Base-by-base conservation (phyloP, 2,329 filamentous ascomycete genomes). In the Sporothrix inflata region DNA sequence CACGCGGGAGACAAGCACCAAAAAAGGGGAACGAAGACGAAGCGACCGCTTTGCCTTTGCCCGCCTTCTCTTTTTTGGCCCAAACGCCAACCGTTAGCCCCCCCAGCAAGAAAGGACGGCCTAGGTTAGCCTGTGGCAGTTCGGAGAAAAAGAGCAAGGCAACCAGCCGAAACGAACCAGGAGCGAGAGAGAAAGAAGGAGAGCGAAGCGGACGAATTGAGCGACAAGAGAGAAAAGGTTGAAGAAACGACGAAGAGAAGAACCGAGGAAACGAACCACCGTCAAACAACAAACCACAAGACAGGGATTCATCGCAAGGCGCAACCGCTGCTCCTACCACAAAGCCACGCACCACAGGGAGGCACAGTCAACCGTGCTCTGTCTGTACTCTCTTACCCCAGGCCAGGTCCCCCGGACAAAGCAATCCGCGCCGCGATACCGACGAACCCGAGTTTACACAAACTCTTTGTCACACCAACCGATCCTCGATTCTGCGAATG, bases 401-500 rank as follows among this genome's bases (percentile, higher is more conserved):
- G 42, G 21, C 55, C 38, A 55, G 16, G n/a, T 19, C 19, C 27
- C 51, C 49, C 14, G 6, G 38, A 69, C 67, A 45, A 47, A 45
- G 51, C 47, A 30, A 30, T 51, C 38, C 38, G 38, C 67, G 40
- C 67, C 8, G 38, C 67, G 67, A 57, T 47, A 69, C 49, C 67
- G 67, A 60, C 38, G 51, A 69, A 30, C n/a, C 67, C 51, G 21
- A 69, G 16, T 45, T 21, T 42, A 30, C 51, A 57, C 49, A 47
- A 55, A n/a, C 27, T n/a, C 66, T 30, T 49, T 55, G 66, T 69
- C 51, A 69, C 51, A 57, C 67, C 34, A 21, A 34, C 53, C 53
- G 40, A 30, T 38, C 24, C 40, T 34, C 53, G 53, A 61, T 40
- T 49, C 53, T 49, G 27, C 68, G 70, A 68, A 74, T 66, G 69